Base-by-base conservation (phyloP, 371 early-diverging fungal genomes). In the Syncephalastrum monosporum region DNA sequence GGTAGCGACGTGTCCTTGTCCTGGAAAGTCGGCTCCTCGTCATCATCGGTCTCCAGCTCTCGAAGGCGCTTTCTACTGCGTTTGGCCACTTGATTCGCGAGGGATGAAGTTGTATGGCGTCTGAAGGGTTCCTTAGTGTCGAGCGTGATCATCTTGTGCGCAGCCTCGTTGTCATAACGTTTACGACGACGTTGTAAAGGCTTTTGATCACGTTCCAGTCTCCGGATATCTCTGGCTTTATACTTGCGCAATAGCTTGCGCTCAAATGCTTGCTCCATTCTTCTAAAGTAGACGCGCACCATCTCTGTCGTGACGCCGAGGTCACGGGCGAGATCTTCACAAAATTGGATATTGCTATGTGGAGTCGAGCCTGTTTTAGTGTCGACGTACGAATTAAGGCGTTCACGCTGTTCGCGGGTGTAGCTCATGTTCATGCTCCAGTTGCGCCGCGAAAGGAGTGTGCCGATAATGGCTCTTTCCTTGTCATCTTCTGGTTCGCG, bases 341-440 rank as follows among this genome's bases (percentile, higher is more conserved):
- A 74, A 8, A 68, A 24, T 4, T 41, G 24, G 19, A 66, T 65
- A 55, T 81, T 69, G 12, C 56, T 59, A 23, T 61, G 57, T 1
- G 83, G 81, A 1, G 83, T 83, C 14, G 48, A 50, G 5, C 65
- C 67, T 1, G 50, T 61, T 46, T 64, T 63, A 13, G 70, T 61
- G 50, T 82, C 65, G 55, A 81, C 62, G 51, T 78, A 68, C 13
- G 53, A 27, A 42, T 79, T 77, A 7, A 85, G 55, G 16, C 63
- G 29, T 54, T 33, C 55, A 3, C 68, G 55, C 53, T 82, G 79
- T 15, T 57, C 64, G 5, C 54, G 46, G 8, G 68, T 72, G 55
- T 71, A 79, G 15, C 64, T 59, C 52, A 56, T 70, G 17, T 57
- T 64, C 10, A 59, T 47, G 15, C 64, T 69, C 86, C 86, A 85